These are phyloP conservation scores for Pharnaceum exiguum DNA, from an alignment of 148 eudicot genomes.

Conservation along the genomic window DNA sequence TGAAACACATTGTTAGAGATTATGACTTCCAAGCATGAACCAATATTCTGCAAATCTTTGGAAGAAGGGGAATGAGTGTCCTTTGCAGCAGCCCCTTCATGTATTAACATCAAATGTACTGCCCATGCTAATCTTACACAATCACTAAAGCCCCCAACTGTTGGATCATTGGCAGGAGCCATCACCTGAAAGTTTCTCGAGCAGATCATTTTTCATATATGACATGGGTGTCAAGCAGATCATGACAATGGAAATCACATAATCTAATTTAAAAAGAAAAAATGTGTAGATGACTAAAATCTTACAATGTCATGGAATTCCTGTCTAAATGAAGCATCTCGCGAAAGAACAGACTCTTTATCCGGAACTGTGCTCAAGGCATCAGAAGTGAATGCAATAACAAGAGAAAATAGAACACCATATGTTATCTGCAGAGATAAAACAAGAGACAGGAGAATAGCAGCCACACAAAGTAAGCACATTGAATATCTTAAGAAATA, in stretches of 20 bases:
- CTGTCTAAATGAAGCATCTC: constrained; percentile 72
- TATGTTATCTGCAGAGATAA: constrained; percentile 58
- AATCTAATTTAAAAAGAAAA: background rate
- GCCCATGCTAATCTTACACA: constrained; percentile 90
- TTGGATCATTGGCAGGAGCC: constrained; percentile 51
- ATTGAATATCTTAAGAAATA: background rate
- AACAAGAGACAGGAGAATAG: constrained; percentile 5
- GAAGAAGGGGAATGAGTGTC: constrained; percentile 45
- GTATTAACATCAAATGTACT: constrained; percentile 69
- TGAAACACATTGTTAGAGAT: constrained; percentile 75
- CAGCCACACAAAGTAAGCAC: constrained; percentile 7
- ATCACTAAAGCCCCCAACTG: constrained; percentile 61
- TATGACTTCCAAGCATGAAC: constrained; percentile 69
- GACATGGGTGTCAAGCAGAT: no score
- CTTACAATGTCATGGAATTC: constrained; percentile 88
- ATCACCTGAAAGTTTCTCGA: constrained; percentile 42
- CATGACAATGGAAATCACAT: background rate
- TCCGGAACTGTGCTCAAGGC: constrained; percentile 76
- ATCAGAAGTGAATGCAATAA: constrained; percentile 83
- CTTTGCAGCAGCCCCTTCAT: constrained; percentile 47
- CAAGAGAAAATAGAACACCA: constrained; percentile 81
- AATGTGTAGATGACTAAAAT: constrained; percentile 11
- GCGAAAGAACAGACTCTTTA: constrained; percentile 54
- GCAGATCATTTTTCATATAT: no score
- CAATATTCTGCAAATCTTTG: constrained; percentile 44